Percentiles rank a stretch among this genome's conserved stretches.
These are phyloP conservation scores for Orbilia quercus DNA, from an alignment of 2,329 filamentous ascomycete genomes.

Conservation along the genomic window DNA sequence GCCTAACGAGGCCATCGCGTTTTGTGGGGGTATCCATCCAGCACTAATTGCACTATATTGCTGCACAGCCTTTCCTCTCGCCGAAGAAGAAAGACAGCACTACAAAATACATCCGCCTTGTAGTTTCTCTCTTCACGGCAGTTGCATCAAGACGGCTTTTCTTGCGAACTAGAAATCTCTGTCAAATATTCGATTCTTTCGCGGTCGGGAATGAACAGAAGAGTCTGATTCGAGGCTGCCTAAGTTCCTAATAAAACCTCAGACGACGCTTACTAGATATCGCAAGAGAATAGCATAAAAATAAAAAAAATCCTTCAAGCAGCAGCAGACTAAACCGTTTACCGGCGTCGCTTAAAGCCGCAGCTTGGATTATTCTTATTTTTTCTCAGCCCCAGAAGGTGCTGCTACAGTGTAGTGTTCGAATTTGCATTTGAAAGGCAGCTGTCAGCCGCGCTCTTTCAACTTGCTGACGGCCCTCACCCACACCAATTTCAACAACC, in stretches of 20 bases:
- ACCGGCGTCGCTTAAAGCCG: slow-evolving; percentile 42
- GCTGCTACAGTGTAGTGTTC: not conserved
- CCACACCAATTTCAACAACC: not conserved
- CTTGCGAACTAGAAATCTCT: slow-evolving; percentile 2
- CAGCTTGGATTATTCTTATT: slow-evolving; percentile 33
- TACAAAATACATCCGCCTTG: too few species aligned
- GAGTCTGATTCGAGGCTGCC: not conserved
- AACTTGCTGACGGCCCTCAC: not conserved
- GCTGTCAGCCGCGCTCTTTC: slow-evolving; percentile 47
- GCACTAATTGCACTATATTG: too few species aligned
- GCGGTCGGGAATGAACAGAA: not conserved
- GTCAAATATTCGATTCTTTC: not conserved
- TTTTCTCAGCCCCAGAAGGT: slow-evolving; percentile 35
- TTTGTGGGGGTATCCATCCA: too few species aligned
- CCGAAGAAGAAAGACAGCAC: not conserved
- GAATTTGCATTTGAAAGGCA: slow-evolving; percentile 30
- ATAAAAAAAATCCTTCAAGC: not conserved
- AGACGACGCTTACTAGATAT: not conserved
- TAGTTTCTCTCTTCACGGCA: slow-evolving; percentile 35
- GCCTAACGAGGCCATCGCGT: slow-evolving; percentile 1
- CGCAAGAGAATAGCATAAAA: not conserved
- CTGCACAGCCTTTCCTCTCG: slow-evolving; percentile 11
- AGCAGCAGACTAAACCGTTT: slow-evolving; percentile 26
- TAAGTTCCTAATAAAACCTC: not conserved
- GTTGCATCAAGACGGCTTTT: slow-evolving; percentile 13